phyloP scores from a whole-genome alignment of 495 filamentous ascomycete species.

The Chaetomium fimeti region DNA sequence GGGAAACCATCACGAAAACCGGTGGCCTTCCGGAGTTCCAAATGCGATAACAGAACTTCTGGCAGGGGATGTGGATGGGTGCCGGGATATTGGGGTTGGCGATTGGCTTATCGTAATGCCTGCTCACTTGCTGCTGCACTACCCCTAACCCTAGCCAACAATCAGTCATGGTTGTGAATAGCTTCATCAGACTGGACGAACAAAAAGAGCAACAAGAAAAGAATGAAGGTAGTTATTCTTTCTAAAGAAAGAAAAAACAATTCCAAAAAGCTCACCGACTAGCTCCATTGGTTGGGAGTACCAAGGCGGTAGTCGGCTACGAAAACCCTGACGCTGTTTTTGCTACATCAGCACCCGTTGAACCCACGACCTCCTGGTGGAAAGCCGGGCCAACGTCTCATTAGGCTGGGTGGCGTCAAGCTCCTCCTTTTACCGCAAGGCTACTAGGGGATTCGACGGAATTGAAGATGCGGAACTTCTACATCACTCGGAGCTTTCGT shows the following conservation, averaged over 20 bases:
- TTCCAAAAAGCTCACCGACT: not conserved
- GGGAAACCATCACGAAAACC: conserved; percentile 1
- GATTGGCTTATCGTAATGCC: conserved; percentile 1
- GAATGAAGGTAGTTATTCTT: no score
- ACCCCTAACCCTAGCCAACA: conserved; percentile 1
- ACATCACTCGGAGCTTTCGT: not conserved
- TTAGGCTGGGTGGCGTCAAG: no score
- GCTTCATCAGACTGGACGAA: not conserved
- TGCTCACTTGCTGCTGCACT: no score
- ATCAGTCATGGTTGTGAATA: not conserved
- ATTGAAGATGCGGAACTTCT: not conserved
- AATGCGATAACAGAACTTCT: not conserved
- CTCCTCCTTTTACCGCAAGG: no score
- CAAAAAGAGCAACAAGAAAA: not conserved
- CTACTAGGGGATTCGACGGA: no score
- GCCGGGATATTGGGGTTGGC: not conserved
- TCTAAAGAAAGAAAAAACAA: not conserved
- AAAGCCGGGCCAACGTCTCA: no score
- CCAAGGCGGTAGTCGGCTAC: not conserved
- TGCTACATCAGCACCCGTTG: no score
- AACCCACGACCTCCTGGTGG: no score
- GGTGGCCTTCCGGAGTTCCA: not conserved
- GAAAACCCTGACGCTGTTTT: not conserved
- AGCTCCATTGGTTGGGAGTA: not conserved
- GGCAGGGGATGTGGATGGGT: not conserved